Percentiles rank a stretch among this genome's conserved stretches.
These are phyloP conservation scores for Boletellus sp. DNA, from an alignment of 768 basidiomycete genomes.

Conservation along the genomic window DNA sequence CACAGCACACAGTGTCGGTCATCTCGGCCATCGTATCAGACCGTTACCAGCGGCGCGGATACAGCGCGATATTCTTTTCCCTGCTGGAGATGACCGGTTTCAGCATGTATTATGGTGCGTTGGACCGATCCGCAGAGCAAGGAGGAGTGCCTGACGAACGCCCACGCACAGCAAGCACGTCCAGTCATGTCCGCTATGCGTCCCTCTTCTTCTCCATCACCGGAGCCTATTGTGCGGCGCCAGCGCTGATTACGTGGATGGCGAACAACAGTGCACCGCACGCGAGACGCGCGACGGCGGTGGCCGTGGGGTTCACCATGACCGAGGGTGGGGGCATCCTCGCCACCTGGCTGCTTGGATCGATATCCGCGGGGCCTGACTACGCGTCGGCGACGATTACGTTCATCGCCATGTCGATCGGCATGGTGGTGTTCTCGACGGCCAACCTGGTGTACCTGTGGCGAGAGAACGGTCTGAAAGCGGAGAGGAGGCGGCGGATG, in stretches of 20 bases:
- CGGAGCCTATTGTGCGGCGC: constrained; percentile 49
- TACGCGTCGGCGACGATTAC: constrained; percentile 46
- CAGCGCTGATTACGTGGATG: constrained; percentile 55
- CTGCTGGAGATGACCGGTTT: constrained; percentile 36
- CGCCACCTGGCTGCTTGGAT: constrained; percentile 56
- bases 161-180: constrained; percentile 17
- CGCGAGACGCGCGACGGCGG: constrained; percentile 51
- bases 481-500: constrained; percentile 30
- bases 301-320: constrained; percentile 55
- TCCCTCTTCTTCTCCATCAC: constrained; percentile 55
- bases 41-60: constrained; percentile 47
- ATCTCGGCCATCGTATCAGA: constrained; percentile 50
- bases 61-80: constrained; percentile 42
- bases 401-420: constrained; percentile 35
- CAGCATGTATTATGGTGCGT: constrained; percentile 3
- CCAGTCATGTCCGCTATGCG: constrained; percentile 45
- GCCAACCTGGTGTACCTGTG: constrained; percentile 42
- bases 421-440: constrained; percentile 35
- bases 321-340: constrained; percentile 59
- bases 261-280: constrained; percentile 61
- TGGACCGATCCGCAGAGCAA: not conserved
- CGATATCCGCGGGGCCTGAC: constrained; percentile 45
- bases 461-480: constrained; percentile 46
- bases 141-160: not conserved
- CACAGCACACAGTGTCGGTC: constrained; percentile 30